Conservation (phyloP, 2,329 filamentous ascomycete species). For the Geosmithia putterillii region DNA sequence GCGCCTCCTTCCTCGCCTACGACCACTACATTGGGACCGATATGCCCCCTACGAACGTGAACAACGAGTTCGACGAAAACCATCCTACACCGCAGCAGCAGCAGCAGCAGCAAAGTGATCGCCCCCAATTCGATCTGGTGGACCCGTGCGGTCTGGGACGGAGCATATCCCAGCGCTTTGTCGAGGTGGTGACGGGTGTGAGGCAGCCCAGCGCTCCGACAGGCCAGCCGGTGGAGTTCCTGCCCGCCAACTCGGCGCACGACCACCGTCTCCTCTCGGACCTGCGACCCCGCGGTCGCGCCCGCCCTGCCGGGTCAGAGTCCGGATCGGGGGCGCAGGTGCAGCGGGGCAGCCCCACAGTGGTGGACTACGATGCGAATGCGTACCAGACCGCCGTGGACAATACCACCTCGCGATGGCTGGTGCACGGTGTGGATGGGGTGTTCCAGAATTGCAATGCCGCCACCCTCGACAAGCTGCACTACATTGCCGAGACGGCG, state of each 20-base stretch:
- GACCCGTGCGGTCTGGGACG: conserved; percentile 28
- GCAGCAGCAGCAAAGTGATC: conserved; percentile 3
- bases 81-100: no score
- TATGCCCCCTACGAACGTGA: no score
- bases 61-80: no score
- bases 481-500: conserved; percentile 29
- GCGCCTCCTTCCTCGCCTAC: conserved; percentile 30
- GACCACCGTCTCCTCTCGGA: conserved; percentile 10
- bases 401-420: conserved; percentile 28
- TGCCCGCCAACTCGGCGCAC: conserved; percentile 12
- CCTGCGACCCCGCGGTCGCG: conserved; percentile 13
- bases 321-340: no score
- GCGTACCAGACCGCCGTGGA: conserved; percentile 22
- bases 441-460: conserved; percentile 30
- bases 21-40: conserved; percentile 24
- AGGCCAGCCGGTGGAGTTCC: conserved; percentile 20
- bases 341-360: conserved; percentile 8
- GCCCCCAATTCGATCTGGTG: conserved; percentile 22
- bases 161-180: conserved; percentile 30
- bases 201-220: conserved; percentile 20
- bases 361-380: conserved; percentile 22
- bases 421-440: conserved; percentile 26
- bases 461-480: conserved; percentile 28
- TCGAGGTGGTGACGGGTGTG: conserved; percentile 29
- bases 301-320: no score